Percentiles rank a stretch among this genome's conserved stretches.
Conservation (phyloP, 225 moss, liverwort and hornwort species). For the Lunularia cruciata region DNA sequence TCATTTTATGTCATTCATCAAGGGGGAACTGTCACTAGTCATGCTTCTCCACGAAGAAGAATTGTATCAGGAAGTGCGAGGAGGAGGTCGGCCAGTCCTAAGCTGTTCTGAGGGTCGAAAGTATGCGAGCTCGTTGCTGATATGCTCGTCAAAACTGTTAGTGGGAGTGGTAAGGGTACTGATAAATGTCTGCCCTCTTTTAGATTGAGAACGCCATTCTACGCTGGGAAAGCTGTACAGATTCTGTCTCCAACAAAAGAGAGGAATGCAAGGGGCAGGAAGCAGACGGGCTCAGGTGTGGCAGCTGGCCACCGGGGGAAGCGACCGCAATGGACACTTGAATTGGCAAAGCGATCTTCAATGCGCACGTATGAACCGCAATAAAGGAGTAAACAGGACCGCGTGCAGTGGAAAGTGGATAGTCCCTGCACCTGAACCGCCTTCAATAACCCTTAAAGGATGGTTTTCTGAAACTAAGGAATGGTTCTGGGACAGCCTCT, state of each 20-base stretch:
- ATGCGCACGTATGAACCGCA: background rate
- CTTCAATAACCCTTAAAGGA: background rate
- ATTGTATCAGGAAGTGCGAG: too few relatives aligned
- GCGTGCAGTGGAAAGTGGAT: slow-evolving; percentile 4
- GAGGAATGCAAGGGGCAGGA: background rate
- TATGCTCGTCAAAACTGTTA: background rate
- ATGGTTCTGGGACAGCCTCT: slow-evolving; percentile 21
- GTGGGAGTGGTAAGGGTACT: too few relatives aligned
- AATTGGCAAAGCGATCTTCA: slow-evolving; percentile 5
- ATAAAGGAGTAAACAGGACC: background rate
- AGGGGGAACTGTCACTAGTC: too few relatives aligned
- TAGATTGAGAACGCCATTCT: too few relatives aligned
- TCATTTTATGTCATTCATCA: too few relatives aligned
- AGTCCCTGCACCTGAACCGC: slow-evolving; percentile 14
- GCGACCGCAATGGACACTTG: background rate
- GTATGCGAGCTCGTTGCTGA: background rate
- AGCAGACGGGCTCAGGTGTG: background rate
- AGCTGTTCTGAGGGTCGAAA: background rate
- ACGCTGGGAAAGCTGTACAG: too few relatives aligned
- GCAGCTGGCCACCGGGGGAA: slow-evolving; percentile 11
- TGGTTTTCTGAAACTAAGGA: slow-evolving; percentile 15
- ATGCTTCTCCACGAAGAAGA: too few relatives aligned
- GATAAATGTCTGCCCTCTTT: too few relatives aligned
- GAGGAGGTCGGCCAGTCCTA: background rate
- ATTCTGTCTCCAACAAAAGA: background rate